phyloP scores from a whole-genome alignment of 257 asterid genomes.

The Solanum neorickii region DNA sequence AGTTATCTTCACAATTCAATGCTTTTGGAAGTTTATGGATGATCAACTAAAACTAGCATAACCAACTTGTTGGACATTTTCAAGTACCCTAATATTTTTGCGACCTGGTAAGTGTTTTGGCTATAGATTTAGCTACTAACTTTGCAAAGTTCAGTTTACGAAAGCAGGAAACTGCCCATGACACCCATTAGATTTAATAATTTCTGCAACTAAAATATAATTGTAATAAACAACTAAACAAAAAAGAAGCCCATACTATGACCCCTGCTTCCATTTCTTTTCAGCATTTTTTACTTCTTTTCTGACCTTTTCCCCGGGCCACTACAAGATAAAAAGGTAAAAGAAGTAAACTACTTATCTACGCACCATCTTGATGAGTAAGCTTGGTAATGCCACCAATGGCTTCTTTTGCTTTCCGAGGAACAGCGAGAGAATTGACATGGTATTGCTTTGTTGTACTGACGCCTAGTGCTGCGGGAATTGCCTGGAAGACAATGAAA shows the following conservation, averaged over 20 bases:
- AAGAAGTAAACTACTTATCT: not conserved
- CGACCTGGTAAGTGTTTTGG: not conserved
- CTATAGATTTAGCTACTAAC: too few relatives aligned
- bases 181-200: not conserved
- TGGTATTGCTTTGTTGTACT: conserved; percentile 77
- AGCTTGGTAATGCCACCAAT: conserved; percentile 95
- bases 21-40: not conserved
- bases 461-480: conserved; percentile 93
- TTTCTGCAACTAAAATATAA: not conserved
- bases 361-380: conserved; percentile 79
- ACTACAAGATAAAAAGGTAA: not conserved
- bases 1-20: not conserved
- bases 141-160: not conserved
- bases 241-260: not conserved
- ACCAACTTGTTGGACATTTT: not conserved
- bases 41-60: not conserved
- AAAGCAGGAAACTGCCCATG: not conserved
- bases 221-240: not conserved
- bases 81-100: not conserved
- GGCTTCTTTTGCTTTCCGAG: conserved; percentile 98
- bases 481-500: conserved; percentile 42
- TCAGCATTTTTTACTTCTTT: not conserved
- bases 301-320: not conserved
- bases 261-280: not conserved
- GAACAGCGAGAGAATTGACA: conserved; percentile 97